A percentile compares a stretch with the other conserved stretches of the same genome.
These are phyloP conservation scores for Penicillium canescens DNA, from an alignment of 495 filamentous ascomycete genomes.

Conservation along the genomic window DNA sequence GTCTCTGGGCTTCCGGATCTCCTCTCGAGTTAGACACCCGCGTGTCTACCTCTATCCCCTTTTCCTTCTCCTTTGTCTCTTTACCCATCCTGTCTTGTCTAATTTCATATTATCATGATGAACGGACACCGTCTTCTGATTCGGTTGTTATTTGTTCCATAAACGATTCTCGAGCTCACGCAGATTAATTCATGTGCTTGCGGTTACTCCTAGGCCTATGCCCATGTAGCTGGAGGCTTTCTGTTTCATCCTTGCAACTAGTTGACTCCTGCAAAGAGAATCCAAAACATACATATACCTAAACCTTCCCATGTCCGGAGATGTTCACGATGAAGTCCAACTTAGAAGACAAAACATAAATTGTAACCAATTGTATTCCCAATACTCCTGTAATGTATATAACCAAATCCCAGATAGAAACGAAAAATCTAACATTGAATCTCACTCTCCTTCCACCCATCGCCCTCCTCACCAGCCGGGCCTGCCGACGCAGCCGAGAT, in stretches of 20 bases:
- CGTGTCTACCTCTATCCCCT: conserved; percentile 12
- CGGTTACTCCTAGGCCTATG: not conserved
- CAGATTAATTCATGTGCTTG: conserved; percentile 16
- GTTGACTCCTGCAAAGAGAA: not conserved
- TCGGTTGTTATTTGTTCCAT: conserved; percentile 19
- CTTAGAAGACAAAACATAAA: not conserved
- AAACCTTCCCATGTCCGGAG: too few relatives aligned
- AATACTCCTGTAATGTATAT: not conserved
- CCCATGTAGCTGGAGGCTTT: not conserved
- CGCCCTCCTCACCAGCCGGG: conserved; percentile 37
- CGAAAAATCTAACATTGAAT: conserved; percentile 36
- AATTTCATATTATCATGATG: conserved; percentile 29
- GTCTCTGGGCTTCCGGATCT: conserved; percentile 1
- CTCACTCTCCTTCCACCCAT: conserved; percentile 55
- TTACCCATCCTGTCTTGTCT: conserved; percentile 25
- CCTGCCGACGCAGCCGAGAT: conserved; percentile 43
- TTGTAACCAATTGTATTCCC: not conserved
- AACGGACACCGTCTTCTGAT: conserved; percentile 27
- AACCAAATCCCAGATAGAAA: not conserved
- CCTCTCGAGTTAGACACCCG: not conserved
- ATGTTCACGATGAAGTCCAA: not conserved
- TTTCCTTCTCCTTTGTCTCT: conserved; percentile 22
- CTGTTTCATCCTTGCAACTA: not conserved
- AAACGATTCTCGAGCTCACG: conserved; percentile 17
- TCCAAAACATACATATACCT: too few relatives aligned